Conservation (phyloP, 2,329 filamentous ascomycete genomes). For the Fusarium gaditjirri region DNA sequence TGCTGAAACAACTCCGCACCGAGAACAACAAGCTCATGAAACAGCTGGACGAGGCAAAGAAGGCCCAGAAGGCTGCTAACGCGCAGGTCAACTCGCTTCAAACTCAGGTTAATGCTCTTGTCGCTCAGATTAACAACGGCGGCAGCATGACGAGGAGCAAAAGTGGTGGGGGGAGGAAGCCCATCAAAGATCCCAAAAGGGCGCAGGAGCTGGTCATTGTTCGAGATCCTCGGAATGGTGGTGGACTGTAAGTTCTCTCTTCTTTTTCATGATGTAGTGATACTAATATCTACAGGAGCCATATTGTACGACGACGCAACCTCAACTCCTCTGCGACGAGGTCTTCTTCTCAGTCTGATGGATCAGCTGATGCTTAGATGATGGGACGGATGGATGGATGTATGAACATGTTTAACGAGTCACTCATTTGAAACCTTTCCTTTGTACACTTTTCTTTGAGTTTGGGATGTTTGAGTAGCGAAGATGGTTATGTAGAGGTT, state of each 20-base stretch:
- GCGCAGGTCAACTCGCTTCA: constrained; percentile 35
- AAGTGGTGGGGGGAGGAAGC: constrained; percentile 31
- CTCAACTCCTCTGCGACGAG: constrained; percentile 28
- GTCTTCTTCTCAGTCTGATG: constrained; percentile 36
- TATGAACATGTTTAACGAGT: constrained; percentile 7
- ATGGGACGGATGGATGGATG: neutral
- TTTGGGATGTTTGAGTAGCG: constrained; percentile 9
- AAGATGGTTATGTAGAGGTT: constrained; percentile 25
- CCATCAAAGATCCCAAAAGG: constrained; percentile 40
- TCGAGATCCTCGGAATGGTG: constrained; percentile 37
- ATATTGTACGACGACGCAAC: constrained; percentile 34
- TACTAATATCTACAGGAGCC: constrained; percentile 14
- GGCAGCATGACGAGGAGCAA: constrained; percentile 12
- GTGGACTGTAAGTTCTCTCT: constrained; percentile 39
- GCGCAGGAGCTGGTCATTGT: constrained; percentile 43
- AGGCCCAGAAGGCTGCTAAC: constrained; percentile 35
- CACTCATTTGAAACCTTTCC: constrained; percentile 20
- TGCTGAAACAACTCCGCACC: constrained; percentile 32
- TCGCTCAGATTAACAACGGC: constrained; percentile 32
- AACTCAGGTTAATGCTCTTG: constrained; percentile 34
- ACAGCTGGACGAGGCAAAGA: constrained; percentile 40
- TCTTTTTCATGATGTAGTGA: fast-evolving
- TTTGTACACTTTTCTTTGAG: constrained; percentile 16
- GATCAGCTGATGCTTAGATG: constrained; percentile 29
- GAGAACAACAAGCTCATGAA: constrained; percentile 42